These are phyloP conservation scores for Cephalotrichum gorgonifer DNA, from an alignment of 2,329 filamentous ascomycete species.

Conservation along the genomic window DNA sequence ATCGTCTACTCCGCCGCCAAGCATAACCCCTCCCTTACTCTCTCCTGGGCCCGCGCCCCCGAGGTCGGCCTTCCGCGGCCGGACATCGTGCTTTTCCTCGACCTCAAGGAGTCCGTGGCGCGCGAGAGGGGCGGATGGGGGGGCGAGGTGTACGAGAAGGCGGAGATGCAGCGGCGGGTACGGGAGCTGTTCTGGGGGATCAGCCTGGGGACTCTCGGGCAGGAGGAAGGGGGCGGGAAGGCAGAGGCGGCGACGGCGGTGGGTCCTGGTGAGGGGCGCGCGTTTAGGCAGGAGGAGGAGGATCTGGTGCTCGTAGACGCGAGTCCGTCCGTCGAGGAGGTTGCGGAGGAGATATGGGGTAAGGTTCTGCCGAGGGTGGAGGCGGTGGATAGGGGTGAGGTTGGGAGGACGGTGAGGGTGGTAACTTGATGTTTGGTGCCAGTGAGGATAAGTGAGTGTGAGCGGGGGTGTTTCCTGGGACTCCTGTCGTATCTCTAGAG, in stretches of 20 bases:
- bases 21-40: constrained; percentile 54
- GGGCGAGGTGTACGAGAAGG: constrained; percentile 77
- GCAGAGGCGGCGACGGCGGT: constrained; percentile 8
- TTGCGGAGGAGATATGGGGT: constrained; percentile 45
- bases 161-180: constrained; percentile 72
- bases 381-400: constrained; percentile 37
- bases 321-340: constrained; percentile 42
- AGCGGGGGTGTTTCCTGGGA: too few species aligned
- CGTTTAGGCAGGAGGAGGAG: constrained; percentile 38
- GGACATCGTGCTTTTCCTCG: constrained; percentile 80
- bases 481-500: too few species aligned
- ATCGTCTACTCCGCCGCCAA: constrained; percentile 92
- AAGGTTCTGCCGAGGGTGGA: constrained; percentile 35
- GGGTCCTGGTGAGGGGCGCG: constrained; percentile 12
- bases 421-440: too few species aligned
- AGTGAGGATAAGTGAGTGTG: too few species aligned
- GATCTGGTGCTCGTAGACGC: constrained; percentile 46
- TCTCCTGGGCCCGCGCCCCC: constrained; percentile 74
- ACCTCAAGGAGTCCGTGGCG: constrained; percentile 65
- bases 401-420: constrained; percentile 33
- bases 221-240: constrained; percentile 23
- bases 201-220: constrained; percentile 24
- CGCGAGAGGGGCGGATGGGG: constrained; percentile 77
- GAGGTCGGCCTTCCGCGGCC: constrained; percentile 81
- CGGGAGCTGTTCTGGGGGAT: constrained; percentile 59